phyloP scores from a whole-genome alignment of 1,284 basidiomycete genomes.

The Xerocomus nothofagi region DNA sequence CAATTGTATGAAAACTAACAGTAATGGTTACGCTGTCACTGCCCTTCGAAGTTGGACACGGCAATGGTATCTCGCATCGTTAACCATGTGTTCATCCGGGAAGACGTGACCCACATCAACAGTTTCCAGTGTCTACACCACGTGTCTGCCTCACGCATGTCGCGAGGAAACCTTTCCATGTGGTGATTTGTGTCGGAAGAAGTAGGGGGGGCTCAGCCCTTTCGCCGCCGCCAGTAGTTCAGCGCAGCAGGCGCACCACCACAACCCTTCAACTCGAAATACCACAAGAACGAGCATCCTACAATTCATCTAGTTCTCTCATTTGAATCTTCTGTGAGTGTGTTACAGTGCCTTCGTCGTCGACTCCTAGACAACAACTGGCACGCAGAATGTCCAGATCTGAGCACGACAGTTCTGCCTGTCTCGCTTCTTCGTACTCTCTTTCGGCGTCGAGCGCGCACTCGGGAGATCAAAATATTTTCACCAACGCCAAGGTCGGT shows the following conservation, averaged over 20 bases:
- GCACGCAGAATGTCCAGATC: conserved; percentile 20
- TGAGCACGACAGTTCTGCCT: conserved; percentile 8
- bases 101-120: not conserved
- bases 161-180: conserved; percentile 3
- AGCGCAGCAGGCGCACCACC: conserved; percentile 1
- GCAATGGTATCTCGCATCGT: not conserved
- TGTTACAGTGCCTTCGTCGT: not conserved
- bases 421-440: conserved; percentile 11
- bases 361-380: not conserved
- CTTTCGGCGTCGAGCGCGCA: conserved; percentile 10
- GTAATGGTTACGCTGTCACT: not conserved
- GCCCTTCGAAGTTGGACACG: not conserved
- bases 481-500: conserved; percentile 12
- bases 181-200: not conserved
- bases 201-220: not conserved
- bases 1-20: not conserved
- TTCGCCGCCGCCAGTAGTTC: not conserved
- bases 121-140: conserved; percentile 11
- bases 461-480: conserved; percentile 9
- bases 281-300: not conserved
- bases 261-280: conserved; percentile 1
- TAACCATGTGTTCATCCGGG: not conserved
- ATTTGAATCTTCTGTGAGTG: conserved; percentile 14
- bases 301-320: not conserved
- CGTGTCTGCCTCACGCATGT: conserved; percentile 27